Evolutionary conservation across 306 rosid species (phyloP), one percentile per base, ranked within the genome.

Genomic region (Neltuma alba): DNA sequence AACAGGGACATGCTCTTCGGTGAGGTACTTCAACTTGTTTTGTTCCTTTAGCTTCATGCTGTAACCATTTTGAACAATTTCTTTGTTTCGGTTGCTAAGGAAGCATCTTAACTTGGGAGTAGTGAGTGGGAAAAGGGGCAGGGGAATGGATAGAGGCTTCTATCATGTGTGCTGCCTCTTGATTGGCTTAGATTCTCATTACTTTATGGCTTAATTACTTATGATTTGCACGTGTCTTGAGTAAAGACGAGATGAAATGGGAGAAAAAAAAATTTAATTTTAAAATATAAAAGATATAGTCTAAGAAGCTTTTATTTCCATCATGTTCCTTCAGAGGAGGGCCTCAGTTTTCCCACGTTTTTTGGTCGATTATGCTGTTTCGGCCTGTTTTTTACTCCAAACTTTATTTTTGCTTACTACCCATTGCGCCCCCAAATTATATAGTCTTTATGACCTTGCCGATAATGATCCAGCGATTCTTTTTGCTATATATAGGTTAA

Each of bases 1-100:
- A 95, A 92, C 81, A 83, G 99, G 86, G 98, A 95, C 85, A 92
- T 95, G 99, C 41, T 92, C 64, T 95, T 95, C 44, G 88, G 89
- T 2, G 99, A 95, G 99, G 99, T 92, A 79, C 23, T 33, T 75
- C 40, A 55, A 23, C 40, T 7, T 8, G 27, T n/a, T 52, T 52
- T n/a, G 28, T 20, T 5, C 12, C 38, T 30, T 36, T 14, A 1
- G 5, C 57, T 20, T 18, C 52, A 15, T 47, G 54, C 54, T 47
- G 54, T 5, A 47, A 47, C 54, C n/a, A 15, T 45, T 5, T 3
- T 45, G n/a, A 44, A 44, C 18, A 44, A 16, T 13, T 44, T 2
- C 2, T 12, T 44, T 13, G 12, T 14, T 0, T 44, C 5, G 30
- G 30, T 21, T 21, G 21, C 4, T 21, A 7, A 2, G 61, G 30